Conservation (phyloP, 257 asterid genomes). For the Ocimum tenuiflorum region DNA sequence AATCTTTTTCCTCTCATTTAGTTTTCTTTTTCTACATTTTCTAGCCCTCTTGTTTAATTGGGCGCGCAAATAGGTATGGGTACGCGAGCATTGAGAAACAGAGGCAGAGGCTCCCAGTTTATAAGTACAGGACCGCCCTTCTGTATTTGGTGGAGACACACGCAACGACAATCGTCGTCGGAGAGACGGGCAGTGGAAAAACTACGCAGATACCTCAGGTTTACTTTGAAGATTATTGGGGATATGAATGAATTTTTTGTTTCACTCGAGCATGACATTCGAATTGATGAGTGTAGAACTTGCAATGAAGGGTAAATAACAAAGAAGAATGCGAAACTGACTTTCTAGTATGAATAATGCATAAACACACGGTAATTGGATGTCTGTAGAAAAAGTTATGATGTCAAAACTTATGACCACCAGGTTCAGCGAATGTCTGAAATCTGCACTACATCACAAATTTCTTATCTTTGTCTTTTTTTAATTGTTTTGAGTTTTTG, state of each 20-base stretch:
- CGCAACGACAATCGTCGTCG: constrained; percentile 82
- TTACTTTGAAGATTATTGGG: not conserved
- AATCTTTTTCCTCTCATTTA: not conserved
- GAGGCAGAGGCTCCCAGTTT: constrained; percentile 75
- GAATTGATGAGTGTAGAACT: no score
- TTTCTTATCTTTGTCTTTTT: no score
- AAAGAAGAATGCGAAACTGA: no score
- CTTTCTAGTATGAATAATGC: no score
- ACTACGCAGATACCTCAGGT: constrained; percentile 99
- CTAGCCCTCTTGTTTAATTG: not conserved
- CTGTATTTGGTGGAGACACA: constrained; percentile 78
- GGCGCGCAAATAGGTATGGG: constrained; percentile 42
- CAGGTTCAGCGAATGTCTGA: no score
- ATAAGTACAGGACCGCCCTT: constrained; percentile 61
- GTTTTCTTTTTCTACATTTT: not conserved
- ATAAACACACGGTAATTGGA: no score
- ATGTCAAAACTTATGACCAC: no score
- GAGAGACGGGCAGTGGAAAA: constrained; percentile 96
- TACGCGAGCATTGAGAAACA: constrained; percentile 50
- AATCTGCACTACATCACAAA: no score
- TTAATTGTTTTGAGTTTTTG: no score
- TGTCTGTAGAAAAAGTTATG: no score
- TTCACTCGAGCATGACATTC: not conserved
- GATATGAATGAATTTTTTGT: no score
- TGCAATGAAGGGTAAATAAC: no score